A percentile compares a stretch with the other conserved stretches of the same genome.
Conservation (phyloP, 176 grass and related monocot species). For the Oryza brachyantha region DNA sequence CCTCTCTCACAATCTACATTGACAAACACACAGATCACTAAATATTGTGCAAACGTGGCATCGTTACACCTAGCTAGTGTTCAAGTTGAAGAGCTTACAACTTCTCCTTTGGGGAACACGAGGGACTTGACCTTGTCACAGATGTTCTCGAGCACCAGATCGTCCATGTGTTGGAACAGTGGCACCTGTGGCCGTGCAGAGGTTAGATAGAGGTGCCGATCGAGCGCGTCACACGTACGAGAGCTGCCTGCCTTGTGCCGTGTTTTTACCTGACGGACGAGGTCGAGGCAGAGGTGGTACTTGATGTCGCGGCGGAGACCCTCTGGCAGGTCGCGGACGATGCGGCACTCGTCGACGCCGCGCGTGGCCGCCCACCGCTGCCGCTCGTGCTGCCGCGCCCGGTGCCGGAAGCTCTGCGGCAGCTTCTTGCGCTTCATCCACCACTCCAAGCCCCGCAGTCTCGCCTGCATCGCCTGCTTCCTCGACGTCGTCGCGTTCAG, state of each 20-base stretch:
- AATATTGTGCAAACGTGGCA: background rate
- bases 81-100: conserved; percentile 37
- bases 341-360: conserved; percentile 68
- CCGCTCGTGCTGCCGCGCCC: conserved; percentile 75
- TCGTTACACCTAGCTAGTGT: background rate
- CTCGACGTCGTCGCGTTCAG: conserved; percentile 82
- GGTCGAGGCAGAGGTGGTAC: conserved; percentile 87
- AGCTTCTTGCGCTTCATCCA: conserved; percentile 79
- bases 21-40: background rate
- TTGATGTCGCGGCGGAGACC: conserved; percentile 84
- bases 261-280: conserved; percentile 63
- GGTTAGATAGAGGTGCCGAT: background rate
- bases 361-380: conserved; percentile 94
- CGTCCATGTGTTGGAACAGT: conserved; percentile 97
- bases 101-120: conserved; percentile 84
- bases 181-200: conserved; percentile 49
- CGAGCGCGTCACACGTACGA: background rate
- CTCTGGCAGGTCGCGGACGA: conserved; percentile 74
- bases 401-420: conserved; percentile 46
- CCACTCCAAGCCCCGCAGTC: conserved; percentile 61
- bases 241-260: background rate
- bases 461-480: conserved; percentile 79
- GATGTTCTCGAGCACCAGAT: conserved; percentile 89
- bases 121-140: conserved; percentile 83
- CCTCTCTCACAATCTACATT: conserved; percentile 48